Conservation (phyloP, 176 grass and related monocot species). For the Alloteropsis semialata region DNA sequence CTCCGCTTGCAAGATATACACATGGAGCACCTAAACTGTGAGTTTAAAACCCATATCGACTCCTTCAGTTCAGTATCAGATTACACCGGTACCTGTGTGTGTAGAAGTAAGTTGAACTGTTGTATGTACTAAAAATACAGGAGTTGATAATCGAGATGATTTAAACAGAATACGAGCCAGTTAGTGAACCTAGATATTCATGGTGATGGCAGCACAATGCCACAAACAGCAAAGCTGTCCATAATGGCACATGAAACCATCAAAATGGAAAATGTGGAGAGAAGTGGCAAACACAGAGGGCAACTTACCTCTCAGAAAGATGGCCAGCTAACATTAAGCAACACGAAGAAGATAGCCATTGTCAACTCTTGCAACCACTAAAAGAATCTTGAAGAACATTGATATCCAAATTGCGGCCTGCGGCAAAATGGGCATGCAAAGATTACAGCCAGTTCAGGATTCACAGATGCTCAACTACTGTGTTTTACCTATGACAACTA, state of each 20-base stretch:
- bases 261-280: neutral
- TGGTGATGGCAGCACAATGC: neutral
- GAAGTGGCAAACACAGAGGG: neutral
- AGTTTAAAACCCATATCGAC: neutral
- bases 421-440: conserved; percentile 16
- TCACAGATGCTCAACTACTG: neutral
- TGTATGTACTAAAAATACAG: neutral
- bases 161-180: neutral
- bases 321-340: neutral
- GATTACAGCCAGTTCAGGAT: neutral
- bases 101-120: neutral
- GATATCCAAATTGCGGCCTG: conserved; percentile 84
- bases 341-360: neutral
- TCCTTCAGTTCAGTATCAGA: neutral
- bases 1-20: neutral
- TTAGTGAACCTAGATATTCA: neutral
- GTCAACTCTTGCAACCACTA: conserved; percentile 53
- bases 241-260: neutral
- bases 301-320: neutral
- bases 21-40: neutral
- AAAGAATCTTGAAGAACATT: conserved; percentile 65
- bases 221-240: neutral
- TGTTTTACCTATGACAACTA: conserved; percentile 85
- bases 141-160: neutral
- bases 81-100: neutral